A percentile compares a stretch with the other conserved stretches of the same genome.
Conservation (phyloP, 306 rosid species). For the Alnus rubra region DNA sequence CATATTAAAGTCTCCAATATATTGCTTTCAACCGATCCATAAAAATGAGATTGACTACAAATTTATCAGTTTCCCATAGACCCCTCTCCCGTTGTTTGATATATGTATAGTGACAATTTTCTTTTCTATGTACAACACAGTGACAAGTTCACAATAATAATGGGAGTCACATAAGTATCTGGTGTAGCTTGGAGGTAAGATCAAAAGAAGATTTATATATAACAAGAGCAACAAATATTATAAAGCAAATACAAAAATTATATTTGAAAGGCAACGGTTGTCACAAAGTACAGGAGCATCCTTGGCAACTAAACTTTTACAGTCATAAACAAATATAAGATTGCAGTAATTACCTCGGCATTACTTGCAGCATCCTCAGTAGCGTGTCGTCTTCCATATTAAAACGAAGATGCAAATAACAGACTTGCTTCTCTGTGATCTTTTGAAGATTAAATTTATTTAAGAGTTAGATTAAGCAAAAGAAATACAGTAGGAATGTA, state of each 20-base stretch:
- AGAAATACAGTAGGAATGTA: not conserved
- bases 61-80: not conserved
- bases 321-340: not conserved
- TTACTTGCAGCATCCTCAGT: conserved; percentile 47
- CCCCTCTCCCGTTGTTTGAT: not conserved
- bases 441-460: not conserved
- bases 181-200: no score
- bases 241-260: not conserved
- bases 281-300: no score
- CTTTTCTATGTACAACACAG: not conserved
- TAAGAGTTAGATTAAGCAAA: not conserved
- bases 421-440: conserved; percentile 27
- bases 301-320: not conserved
- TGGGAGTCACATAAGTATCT: no score
- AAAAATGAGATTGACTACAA: not conserved
- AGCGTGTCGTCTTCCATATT: conserved; percentile 67
- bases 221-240: not conserved
- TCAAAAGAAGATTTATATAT: not conserved
- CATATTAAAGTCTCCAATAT: no score
- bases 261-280: not conserved
- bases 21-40: not conserved
- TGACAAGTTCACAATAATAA: no score
- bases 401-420: conserved; percentile 18
- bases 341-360: conserved; percentile 48
- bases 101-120: not conserved